Evolutionary conservation across 2,329 filamentous ascomycete genomes (phyloP).

Genomic region (Aureobasidium sp.): DNA sequence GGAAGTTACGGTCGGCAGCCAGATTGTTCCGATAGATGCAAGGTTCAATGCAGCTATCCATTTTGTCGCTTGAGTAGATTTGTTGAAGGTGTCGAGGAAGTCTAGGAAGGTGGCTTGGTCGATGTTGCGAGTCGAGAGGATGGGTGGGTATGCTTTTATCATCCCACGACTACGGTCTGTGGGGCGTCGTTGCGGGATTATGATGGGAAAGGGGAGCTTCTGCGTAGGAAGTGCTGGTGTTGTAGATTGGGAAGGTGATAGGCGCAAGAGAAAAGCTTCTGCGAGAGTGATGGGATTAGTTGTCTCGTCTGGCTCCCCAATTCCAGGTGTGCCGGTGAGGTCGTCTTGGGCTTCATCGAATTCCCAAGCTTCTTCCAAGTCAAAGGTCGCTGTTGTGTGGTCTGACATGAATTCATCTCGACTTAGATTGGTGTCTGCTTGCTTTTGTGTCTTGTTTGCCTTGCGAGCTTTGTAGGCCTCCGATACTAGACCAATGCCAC

Average conservation of each 20-base stretch:
- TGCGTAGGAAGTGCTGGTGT: background rate
- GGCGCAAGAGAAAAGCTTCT: constrained; percentile 26
- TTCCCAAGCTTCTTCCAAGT: constrained; percentile 34
- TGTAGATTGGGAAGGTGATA: background rate
- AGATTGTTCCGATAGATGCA: constrained; percentile 40
- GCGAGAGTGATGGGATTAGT: constrained; percentile 27
- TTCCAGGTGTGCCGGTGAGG: background rate
- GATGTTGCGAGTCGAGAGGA: constrained; percentile 52
- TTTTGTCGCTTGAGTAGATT: constrained; percentile 44
- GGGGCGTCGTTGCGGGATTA: constrained; percentile 60
- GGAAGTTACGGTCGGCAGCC: constrained; percentile 45
- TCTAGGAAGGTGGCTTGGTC: constrained; percentile 54
- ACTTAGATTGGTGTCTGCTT: constrained; percentile 20
- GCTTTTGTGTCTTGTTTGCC: constrained; percentile 23
- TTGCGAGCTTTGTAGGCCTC: constrained; percentile 34
- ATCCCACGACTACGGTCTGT: constrained; percentile 56
- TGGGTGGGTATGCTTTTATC: constrained; percentile 58
- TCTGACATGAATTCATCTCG: constrained; percentile 18
- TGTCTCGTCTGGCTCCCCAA: constrained; percentile 21
- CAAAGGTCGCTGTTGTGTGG: background rate
- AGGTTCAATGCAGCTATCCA: constrained; percentile 32
- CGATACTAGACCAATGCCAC: constrained; percentile 31
- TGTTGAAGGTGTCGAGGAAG: constrained; percentile 55
- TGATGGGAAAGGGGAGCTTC: constrained; percentile 50
- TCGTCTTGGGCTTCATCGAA: constrained; percentile 32